Base-by-base conservation (phyloP, 1,284 basidiomycete species). In the Pseudozyma thailandica region DNA sequence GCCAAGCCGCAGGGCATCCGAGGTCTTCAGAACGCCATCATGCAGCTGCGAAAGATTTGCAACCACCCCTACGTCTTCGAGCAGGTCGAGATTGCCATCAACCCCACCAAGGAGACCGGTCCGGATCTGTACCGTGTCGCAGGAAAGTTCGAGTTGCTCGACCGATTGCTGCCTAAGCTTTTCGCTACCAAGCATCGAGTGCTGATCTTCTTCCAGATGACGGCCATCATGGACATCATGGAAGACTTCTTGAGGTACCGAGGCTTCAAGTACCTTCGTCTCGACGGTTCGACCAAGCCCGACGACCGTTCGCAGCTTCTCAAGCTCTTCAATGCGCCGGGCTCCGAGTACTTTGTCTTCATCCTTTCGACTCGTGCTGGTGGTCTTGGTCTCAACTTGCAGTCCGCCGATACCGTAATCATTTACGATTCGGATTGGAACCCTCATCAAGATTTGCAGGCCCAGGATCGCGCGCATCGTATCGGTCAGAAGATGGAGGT, bases 191-290 rank as follows among this genome's bases (percentile, higher is more conserved):
- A 90, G 25, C 95, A 98, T 86, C 90, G 94, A 82, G 93, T 94
- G 4, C 89, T 98, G 65, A 97, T 98, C 82, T 98, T 98, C 89
- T 98, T 98, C 90, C 95, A 98, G 85, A 98, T 98, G 95, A 98
- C 95, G 89, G 82, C 94, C 79, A 94, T 98, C 82, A 98, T 98
- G 95, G 94, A 97, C 76, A 97, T 98, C 83, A 95, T 98, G 89
- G 94, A 96, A 82, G 96, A 98, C 83, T 99, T 97, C 83, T 86
- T 98, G 82, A 92, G 92, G 81, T 91, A 91, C 87, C 90, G 91
- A 85, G 88, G 89, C 18, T 94, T 90, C 88, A 91, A 92, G 82
- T 92, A 94, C 84, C 89, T 98, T 50, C 93, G 96, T 75, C 87
- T 99, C 23, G 96, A 98, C 84, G 96, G 96, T 87, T 91, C 92